A percentile compares a stretch with the other conserved stretches of the same genome.
phyloP scores from a whole-genome alignment of 225 moss, liverwort and hornwort genomes.

The Physcomitrium patens region DNA sequence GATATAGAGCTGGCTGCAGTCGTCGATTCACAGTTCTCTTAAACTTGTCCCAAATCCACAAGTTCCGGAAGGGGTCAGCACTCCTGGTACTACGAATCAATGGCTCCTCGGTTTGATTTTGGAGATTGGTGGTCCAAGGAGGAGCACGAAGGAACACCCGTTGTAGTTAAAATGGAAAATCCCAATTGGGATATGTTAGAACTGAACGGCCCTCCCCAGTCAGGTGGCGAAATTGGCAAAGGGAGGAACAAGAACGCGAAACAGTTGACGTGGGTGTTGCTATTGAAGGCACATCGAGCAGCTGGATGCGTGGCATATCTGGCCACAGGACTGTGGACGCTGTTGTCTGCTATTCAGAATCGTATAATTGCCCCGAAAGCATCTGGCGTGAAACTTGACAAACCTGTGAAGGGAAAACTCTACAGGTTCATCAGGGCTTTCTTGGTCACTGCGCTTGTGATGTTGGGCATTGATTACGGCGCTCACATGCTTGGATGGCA shows the following conservation, averaged over 20 bases:
- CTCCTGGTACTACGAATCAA: slow-evolving; percentile 32
- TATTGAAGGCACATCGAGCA: slow-evolving; percentile 89
- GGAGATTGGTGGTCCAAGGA: slow-evolving; percentile 97
- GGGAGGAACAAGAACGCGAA: slow-evolving; percentile 94
- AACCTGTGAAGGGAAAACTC: slow-evolving; percentile 69
- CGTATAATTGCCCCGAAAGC: slow-evolving; percentile 77
- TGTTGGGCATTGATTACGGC: slow-evolving; percentile 72
- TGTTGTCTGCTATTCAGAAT: slow-evolving; percentile 80
- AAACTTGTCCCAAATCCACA: background rate
- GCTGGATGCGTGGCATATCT: slow-evolving; percentile 91
- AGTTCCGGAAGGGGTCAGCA: slow-evolving; percentile 1
- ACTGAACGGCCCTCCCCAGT: slow-evolving; percentile 64
- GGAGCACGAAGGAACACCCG: slow-evolving; percentile 76
- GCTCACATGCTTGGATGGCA: slow-evolving; percentile 91
- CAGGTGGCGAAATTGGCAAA: slow-evolving; percentile 67
- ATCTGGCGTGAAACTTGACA: slow-evolving; percentile 60
- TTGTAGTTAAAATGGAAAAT: slow-evolving; percentile 95
- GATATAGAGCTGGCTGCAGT: no score
- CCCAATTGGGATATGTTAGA: slow-evolving; percentile 96
- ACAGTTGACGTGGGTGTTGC: slow-evolving; percentile 95
- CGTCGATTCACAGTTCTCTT: background rate
- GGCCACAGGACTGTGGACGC: slow-evolving; percentile 86
- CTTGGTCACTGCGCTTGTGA: slow-evolving; percentile 65
- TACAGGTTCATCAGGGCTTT: slow-evolving; percentile 77
- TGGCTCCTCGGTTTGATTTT: slow-evolving; percentile 97